Evolutionary conservation across 2,329 filamentous ascomycete genomes (phyloP), one percentile per base, ranked within the genome.

Genomic region (Exophiala alcalophila): DNA sequence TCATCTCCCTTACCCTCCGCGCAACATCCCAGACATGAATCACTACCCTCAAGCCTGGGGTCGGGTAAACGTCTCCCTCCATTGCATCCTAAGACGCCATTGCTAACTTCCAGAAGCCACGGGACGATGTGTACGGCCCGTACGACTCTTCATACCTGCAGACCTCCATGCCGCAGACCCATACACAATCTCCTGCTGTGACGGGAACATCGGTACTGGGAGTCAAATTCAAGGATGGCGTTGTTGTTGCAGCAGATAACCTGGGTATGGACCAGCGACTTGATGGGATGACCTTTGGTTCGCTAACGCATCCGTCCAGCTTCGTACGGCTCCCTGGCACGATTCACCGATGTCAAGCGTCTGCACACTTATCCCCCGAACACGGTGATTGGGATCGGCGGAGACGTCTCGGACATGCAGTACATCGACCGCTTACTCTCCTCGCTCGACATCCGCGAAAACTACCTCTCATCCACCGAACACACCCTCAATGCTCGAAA

Each of bases 381-480:
- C 54, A 83, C 88, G 20, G 79, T 97, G 48, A 77, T 98, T 61
- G 92, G 92, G 60, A 94, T 97, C 71, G 88, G 89, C 65, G 92
- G 92, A 66, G 92, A 98, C 72, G 84, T 98, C 59, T 94, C 87
- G 54, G 92, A 98, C 74, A 97, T 98, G 92, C 92, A 98, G 74
- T 94, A 94, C 74, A 81, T 98, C 57, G 86, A 95, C 78, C 75
- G 92, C 58, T 81, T 95, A 61, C 83, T 98, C 57, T 83, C 78
- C 61, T 84, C 86, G 52, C 84, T 97, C 59, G 81, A 86, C 64
- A 88, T 94, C 66, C 78, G 84, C 65, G 90, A 97, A 74, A 84
- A 88, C 63, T 97, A 98, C 74, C 77, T 76, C 33, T 61, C 67
- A 40, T 63, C 71, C 44, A 66, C 43, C 44, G 57, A 60, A 26